phyloP scores from a whole-genome alignment of 768 basidiomycete species.

The Suillus placidus region DNA sequence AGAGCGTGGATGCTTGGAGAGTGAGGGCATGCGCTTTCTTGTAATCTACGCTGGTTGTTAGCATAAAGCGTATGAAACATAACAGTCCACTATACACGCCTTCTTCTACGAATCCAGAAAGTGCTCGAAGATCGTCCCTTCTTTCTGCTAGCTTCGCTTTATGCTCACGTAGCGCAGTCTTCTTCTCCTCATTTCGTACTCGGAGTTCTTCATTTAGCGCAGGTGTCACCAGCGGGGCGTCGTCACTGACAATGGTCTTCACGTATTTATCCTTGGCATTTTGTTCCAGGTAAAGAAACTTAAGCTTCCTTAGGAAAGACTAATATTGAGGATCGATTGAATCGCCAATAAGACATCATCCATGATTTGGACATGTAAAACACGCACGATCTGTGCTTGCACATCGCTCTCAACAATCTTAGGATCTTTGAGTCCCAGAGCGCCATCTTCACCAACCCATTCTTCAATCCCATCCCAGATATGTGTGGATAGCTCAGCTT shows the following conservation, averaged over 20 bases:
- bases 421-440: constrained; percentile 46
- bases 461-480: constrained; percentile 35
- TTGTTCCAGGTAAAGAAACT: constrained; percentile 88
- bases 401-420: constrained; percentile 61
- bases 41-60: constrained; percentile 52
- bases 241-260: constrained; percentile 84
- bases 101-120: constrained; percentile 71
- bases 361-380: background rate
- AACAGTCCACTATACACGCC: constrained; percentile 40
- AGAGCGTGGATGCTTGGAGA: constrained; percentile 57
- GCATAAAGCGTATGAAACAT: background rate
- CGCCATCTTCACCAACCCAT: constrained; percentile 25
- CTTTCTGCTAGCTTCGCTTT: constrained; percentile 66
- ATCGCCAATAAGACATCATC: background rate
- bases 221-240: constrained; percentile 77
- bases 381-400: constrained; percentile 59
- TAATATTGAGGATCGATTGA: constrained; percentile 29
- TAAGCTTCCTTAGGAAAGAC: constrained; percentile 79
- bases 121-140: constrained; percentile 59
- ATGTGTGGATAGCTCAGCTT: constrained; percentile 25
- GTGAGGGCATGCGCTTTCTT: constrained; percentile 54
- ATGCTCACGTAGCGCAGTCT: constrained; percentile 62
- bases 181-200: constrained; percentile 67
- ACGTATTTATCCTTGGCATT: constrained; percentile 90
- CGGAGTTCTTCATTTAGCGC: constrained; percentile 76